These are phyloP conservation scores for Excoecaria agallocha DNA, from an alignment of 345 rosid genomes.

Conservation along the genomic window DNA sequence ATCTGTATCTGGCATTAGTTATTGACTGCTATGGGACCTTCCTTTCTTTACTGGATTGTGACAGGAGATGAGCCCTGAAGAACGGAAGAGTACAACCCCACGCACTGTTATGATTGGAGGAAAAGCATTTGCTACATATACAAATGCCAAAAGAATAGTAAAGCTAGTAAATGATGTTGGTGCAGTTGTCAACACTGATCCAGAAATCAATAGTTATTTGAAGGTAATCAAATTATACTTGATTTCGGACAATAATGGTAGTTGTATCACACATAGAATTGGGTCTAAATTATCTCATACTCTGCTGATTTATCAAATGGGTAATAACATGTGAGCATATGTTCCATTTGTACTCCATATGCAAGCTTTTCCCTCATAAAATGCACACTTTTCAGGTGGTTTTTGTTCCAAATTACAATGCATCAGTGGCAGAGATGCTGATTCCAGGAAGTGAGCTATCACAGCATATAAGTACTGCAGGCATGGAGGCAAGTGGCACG, in stretches of 20 bases:
- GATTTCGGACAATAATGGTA: not conserved
- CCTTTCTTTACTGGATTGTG: conserved; percentile 26
- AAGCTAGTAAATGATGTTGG: conserved; percentile 95
- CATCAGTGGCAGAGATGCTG: conserved; percentile 87
- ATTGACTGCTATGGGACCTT: not conserved
- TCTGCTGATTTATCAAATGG: not conserved
- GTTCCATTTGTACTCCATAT: not conserved
- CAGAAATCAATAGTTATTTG: conserved; percentile 78
- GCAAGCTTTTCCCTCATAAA: not conserved
- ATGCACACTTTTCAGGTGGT: conserved; percentile 59
- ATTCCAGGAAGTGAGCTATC: conserved; percentile 98
- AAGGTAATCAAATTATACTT: conserved; percentile 47
- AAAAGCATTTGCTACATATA: conserved; percentile 96
- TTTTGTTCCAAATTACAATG: conserved; percentile 95
- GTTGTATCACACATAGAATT: not conserved
- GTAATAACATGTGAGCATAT: not conserved
- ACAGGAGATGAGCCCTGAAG: conserved; percentile 86
- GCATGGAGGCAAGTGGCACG: conserved; percentile 99
- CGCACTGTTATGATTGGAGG: conserved; percentile 98
- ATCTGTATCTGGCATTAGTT: conserved; percentile 3
- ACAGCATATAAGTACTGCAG: conserved; percentile 97
- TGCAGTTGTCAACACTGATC: conserved; percentile 78
- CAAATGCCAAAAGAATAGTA: conserved; percentile 95
- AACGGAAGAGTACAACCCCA: conserved; percentile 72
- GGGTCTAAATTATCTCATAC: no score